Evolutionary conservation across 176 grass and related monocot genomes (phyloP).

Genomic region (Carex littledalei): DNA sequence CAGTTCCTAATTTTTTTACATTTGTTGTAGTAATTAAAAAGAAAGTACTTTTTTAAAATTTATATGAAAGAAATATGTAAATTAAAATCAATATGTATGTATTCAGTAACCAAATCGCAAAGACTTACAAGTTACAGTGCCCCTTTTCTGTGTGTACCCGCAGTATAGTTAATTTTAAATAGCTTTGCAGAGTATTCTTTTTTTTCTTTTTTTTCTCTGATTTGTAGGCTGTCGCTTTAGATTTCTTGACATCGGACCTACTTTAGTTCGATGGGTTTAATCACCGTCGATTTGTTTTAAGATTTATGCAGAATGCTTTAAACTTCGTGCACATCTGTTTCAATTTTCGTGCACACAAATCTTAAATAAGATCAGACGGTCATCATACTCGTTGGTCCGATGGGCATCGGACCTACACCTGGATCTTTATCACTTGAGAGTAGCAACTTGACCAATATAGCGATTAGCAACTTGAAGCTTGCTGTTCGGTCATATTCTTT

Average conservation of each 20-base stretch:
- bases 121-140: background rate
- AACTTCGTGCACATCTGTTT: too few species aligned
- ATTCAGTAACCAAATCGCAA: background rate
- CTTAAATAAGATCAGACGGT: too few species aligned
- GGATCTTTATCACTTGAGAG: too few species aligned
- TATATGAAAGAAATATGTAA: background rate
- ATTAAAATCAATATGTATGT: background rate
- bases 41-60: too few species aligned
- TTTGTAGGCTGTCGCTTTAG: background rate
- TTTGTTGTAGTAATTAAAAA: background rate
- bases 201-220: background rate
- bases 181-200: background rate
- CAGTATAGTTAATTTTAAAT: background rate
- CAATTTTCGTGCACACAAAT: too few species aligned
- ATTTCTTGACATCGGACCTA: too few species aligned
- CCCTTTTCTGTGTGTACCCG: background rate
- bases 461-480: background rate
- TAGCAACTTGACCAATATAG: slow-evolving; percentile 7
- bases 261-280: too few species aligned
- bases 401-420: too few species aligned
- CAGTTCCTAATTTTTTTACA: background rate
- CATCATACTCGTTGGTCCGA: too few species aligned
- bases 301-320: too few species aligned
- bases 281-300: too few species aligned
- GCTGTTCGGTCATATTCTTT: background rate